A percentile compares a stretch with the other conserved stretches of the same genome.
These are phyloP conservation scores for Volvariella volvacea DNA, from an alignment of 1,284 basidiomycete species.

Conservation along the genomic window DNA sequence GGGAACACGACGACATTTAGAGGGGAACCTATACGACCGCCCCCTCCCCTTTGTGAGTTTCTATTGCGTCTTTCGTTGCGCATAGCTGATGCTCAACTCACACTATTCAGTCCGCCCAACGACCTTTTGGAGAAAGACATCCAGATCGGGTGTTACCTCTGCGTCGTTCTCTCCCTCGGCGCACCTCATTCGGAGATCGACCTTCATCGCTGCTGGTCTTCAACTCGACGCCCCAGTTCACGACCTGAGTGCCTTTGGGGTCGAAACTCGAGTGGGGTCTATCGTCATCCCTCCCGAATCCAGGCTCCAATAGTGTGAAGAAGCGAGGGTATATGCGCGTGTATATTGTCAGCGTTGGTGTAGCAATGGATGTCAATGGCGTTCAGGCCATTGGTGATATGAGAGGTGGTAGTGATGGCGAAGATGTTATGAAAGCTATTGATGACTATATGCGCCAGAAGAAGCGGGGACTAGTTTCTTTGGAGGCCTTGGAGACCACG, in stretches of 20 bases:
- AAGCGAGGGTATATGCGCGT: no score
- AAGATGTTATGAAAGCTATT: no score
- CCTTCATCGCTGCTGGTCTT: constrained; percentile 67
- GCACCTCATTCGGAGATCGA: constrained; percentile 63
- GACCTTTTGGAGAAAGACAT: constrained; percentile 66
- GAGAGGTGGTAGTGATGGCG: no score
- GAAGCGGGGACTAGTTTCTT: no score
- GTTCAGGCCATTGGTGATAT: no score
- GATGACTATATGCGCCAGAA: no score
- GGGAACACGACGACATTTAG: constrained; percentile 21
- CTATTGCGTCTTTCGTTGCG: background rate
- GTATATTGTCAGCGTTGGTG: no score
- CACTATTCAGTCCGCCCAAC: constrained; percentile 46
- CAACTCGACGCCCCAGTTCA: constrained; percentile 51
- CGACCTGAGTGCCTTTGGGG: constrained; percentile 61
- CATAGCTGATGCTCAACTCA: constrained; percentile 1
- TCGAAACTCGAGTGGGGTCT: constrained; percentile 52
- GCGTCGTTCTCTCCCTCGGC: constrained; percentile 63
- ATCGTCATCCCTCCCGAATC: constrained; percentile 30
- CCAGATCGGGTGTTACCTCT: constrained; percentile 55
- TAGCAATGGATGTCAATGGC: no score
- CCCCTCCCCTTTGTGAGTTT: constrained; percentile 56
- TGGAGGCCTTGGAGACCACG: no score
- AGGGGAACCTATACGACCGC: constrained; percentile 45
- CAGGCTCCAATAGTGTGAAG: no score